Base-by-base conservation (phyloP, 345 rosid genomes). In the Toxicodendron radicans region DNA sequence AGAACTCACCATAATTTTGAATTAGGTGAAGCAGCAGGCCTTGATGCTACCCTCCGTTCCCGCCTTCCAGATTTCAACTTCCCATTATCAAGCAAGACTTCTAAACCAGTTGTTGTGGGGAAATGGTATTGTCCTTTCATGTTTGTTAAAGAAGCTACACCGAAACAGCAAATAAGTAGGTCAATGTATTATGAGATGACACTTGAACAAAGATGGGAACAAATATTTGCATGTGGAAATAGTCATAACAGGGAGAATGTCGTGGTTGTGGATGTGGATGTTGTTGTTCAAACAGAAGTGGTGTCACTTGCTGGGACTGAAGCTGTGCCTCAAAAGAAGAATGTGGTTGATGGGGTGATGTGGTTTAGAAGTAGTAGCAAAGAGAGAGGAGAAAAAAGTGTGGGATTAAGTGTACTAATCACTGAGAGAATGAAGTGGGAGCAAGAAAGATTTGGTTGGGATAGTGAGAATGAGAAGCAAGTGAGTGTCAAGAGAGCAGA, bases 121-220 rank as follows among this genome's bases (percentile, higher is more conserved):
- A 85, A 75, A 64, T 92, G 93, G 97, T 92, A 87, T 43, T 88
- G 86, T 20, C 94, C 93, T 20, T 92, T 88, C 79, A 67, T 92
- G 78, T 88, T 88, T 24, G 64, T 90, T 10, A 88, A 69, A 46
- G 97, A 91, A 17, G 71, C 58, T 54, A 52, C 49, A 3, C 51
- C 73, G 23, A 75, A 76, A 62, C 76, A 89, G 14, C 94, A 89
- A 56, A 65, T 86, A 52, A 77, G 65, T 68, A 79, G 9, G 17
- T 79, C 94, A 30, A 79, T 75, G 75, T 81, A 83, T 63, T 92
- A 90, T 38, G 71, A 70, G 53, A 82, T 90, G 86, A 81, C 84
- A 14, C 88, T 91, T 12, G 76, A 79, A 69, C 91, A 92, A 51
- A 81, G 78, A n/a, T 88, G 92, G 92, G 86, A 88, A 74, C 81